phyloP scores from a whole-genome alignment of 345 rosid species.

The Corymbia maculata region DNA sequence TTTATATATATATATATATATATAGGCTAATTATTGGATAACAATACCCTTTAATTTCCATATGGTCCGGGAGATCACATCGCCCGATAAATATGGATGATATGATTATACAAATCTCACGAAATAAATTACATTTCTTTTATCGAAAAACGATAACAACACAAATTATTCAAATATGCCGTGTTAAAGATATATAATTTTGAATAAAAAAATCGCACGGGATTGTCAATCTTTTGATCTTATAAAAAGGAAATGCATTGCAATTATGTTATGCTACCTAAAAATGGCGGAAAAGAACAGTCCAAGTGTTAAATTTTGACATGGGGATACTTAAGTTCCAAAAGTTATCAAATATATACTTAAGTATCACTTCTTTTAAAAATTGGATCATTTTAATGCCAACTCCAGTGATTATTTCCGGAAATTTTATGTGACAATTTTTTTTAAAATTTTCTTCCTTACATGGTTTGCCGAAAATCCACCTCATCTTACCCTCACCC shows the following conservation, averaged over 20 bases:
- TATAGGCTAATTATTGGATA: not conserved
- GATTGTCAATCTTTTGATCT: not conserved
- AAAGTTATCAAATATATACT: too few relatives aligned
- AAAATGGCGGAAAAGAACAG: not conserved
- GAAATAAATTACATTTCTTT: not conserved
- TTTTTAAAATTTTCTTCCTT: too few relatives aligned
- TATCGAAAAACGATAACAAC: not conserved
- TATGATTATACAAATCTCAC: not conserved
- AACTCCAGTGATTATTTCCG: too few relatives aligned
- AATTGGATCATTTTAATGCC: too few relatives aligned
- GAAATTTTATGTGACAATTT: too few relatives aligned
- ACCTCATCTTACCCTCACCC: too few relatives aligned
- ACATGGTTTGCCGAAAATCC: too few relatives aligned
- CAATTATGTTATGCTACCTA: not conserved
- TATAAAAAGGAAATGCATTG: not conserved
- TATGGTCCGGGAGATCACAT: not conserved
- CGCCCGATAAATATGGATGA: not conserved
- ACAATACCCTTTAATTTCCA: not conserved
- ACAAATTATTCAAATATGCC: not conserved
- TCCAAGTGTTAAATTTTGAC: too few relatives aligned
- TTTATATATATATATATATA: too few relatives aligned
- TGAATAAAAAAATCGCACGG: too few relatives aligned
- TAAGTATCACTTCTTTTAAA: too few relatives aligned
- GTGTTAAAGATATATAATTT: not conserved
- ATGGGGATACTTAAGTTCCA: too few relatives aligned